Conservation (phyloP, 2,329 filamentous ascomycete species). For the Clonostachys rosea region DNA sequence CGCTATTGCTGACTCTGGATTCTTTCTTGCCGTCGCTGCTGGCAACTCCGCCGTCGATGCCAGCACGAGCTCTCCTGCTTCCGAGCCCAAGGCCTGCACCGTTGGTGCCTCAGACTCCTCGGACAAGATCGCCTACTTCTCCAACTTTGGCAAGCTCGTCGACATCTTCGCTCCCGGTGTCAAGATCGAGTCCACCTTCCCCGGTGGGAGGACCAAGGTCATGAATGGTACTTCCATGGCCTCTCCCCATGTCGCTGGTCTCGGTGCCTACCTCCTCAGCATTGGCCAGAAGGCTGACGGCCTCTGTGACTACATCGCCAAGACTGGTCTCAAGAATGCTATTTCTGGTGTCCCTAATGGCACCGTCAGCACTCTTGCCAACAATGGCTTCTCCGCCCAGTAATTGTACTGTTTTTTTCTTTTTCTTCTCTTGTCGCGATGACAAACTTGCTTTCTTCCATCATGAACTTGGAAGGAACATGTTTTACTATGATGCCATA, state of each 20-base stretch:
- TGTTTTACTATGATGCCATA: no score
- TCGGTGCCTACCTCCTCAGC: slow-evolving; percentile 57
- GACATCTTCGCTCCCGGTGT: slow-evolving; percentile 47
- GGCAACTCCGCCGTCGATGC: slow-evolving; percentile 46
- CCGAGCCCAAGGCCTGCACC: slow-evolving; percentile 42
- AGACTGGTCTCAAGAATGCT: slow-evolving; percentile 30
- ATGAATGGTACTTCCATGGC: slow-evolving; percentile 53
- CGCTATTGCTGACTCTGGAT: slow-evolving; percentile 33
- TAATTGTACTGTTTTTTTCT: no score
- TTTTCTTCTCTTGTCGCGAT: no score
- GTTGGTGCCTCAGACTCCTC: slow-evolving; percentile 38
- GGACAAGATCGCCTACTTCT: slow-evolving; percentile 37
- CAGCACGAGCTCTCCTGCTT: slow-evolving; percentile 38
- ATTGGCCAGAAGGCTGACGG: slow-evolving; percentile 29
- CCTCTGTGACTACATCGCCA: slow-evolving; percentile 34
- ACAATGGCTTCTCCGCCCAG: slow-evolving; percentile 14
- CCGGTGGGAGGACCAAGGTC: slow-evolving; percentile 34
- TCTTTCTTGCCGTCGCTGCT: slow-evolving; percentile 46
- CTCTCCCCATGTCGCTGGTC: slow-evolving; percentile 55
- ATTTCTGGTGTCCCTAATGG: slow-evolving; percentile 25
- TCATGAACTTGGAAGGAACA: no score
- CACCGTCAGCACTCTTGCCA: slow-evolving; percentile 25
- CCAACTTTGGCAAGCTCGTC: slow-evolving; percentile 43
- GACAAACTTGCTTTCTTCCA: no score
- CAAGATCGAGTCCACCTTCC: slow-evolving; percentile 35